Percentiles rank a stretch among this genome's conserved stretches.
phyloP scores from a whole-genome alignment of 1,139 yeast genomes.

The Taphrina flavorubra region DNA sequence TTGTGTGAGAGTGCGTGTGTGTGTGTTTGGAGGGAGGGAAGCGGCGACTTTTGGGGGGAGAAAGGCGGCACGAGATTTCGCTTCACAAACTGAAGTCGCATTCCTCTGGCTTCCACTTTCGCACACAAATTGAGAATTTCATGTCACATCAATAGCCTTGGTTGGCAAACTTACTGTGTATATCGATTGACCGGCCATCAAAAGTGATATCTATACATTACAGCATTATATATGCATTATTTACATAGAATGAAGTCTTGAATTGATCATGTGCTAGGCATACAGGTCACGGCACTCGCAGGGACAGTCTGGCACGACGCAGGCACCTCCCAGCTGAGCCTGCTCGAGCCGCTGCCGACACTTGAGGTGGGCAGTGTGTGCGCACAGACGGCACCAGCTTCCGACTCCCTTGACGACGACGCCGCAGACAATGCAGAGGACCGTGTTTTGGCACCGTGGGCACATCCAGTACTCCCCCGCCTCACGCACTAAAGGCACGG shows the following conservation, averaged over 20 bases:
- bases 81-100: too few species aligned
- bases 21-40: too few species aligned
- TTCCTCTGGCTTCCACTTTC: too few species aligned
- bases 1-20: too few species aligned
- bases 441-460: slow-evolving; percentile 36
- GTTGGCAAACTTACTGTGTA: too few species aligned
- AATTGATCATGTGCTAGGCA: background rate
- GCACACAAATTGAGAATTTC: too few species aligned
- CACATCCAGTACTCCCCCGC: slow-evolving; percentile 54
- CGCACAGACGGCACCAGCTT: slow-evolving; percentile 74
- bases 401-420: slow-evolving; percentile 77
- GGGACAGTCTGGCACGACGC: slow-evolving; percentile 34
- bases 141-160: too few species aligned
- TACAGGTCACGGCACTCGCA: slow-evolving; percentile 17
- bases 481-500: slow-evolving; percentile 64
- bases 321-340: slow-evolving; percentile 7
- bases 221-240: too few species aligned
- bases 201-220: too few species aligned
- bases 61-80: too few species aligned
- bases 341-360: slow-evolving; percentile 56
- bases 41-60: too few species aligned
- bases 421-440: slow-evolving; percentile 72
- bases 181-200: too few species aligned
- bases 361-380: slow-evolving; percentile 84
- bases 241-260: background rate